Evolutionary conservation across 371 early-diverging fungal species (phyloP).

Genomic region (Mucor saturninus): DNA sequence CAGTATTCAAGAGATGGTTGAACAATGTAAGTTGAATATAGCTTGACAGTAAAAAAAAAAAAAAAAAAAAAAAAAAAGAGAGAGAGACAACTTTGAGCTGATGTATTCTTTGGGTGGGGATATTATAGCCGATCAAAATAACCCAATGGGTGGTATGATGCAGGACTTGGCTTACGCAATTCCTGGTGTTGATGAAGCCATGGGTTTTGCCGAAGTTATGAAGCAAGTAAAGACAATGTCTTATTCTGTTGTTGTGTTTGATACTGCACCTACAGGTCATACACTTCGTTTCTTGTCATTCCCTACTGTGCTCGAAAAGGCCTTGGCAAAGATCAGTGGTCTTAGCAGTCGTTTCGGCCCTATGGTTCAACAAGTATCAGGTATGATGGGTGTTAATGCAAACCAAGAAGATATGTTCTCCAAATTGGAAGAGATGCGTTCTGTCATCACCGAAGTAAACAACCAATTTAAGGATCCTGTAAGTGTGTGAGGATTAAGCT

Average conservation of each 20-base stretch:
- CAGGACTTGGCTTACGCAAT: slow-evolving; percentile 97
- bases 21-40: slow-evolving; percentile 64
- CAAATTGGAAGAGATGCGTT: slow-evolving; percentile 93
- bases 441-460: slow-evolving; percentile 95
- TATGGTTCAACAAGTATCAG: slow-evolving; percentile 92
- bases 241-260: slow-evolving; percentile 97
- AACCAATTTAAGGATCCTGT: slow-evolving; percentile 96
- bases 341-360: slow-evolving; percentile 93
- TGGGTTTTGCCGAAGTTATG: slow-evolving; percentile 99
- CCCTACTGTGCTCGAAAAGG: slow-evolving; percentile 96
- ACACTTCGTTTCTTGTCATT: slow-evolving; percentile 98
- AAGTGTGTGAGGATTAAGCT: slow-evolving; percentile 28
- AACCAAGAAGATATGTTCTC: slow-evolving; percentile 95
- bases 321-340: slow-evolving; percentile 91
- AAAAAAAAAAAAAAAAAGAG: too few relatives aligned
- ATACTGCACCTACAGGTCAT: slow-evolving; percentile 99
- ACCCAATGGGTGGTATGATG: slow-evolving; percentile 87
- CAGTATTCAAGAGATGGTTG: slow-evolving; percentile 96
- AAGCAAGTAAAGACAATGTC: slow-evolving; percentile 99
- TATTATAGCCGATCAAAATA: slow-evolving; percentile 71
- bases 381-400: slow-evolving; percentile 94
- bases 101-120: not conserved
- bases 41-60: too few relatives aligned
- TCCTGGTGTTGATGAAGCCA: slow-evolving; percentile 99
- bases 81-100: not conserved